These are phyloP conservation scores for Aquilaria agallochum DNA, from an alignment of 441 rosid genomes.

Conservation along the genomic window DNA sequence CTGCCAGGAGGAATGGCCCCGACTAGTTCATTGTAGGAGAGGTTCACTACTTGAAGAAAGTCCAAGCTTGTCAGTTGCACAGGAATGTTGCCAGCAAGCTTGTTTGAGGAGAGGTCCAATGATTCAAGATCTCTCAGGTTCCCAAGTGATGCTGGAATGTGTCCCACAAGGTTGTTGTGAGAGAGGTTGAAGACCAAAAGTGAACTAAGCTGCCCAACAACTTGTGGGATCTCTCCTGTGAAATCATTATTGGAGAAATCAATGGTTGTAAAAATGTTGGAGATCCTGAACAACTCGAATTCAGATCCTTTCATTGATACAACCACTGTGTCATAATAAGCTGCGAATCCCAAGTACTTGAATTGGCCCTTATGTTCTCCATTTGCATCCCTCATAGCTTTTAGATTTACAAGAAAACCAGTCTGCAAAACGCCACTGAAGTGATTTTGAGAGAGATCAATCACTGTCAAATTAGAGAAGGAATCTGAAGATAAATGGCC, in stretches of 20 bases:
- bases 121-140: constrained; percentile 10
- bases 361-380: neutral
- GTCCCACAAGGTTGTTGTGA: constrained; percentile 12
- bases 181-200: constrained; percentile 25
- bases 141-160: constrained; percentile 17
- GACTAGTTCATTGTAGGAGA: constrained; percentile 19
- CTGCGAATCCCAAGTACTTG: neutral
- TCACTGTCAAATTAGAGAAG: neutral
- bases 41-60: constrained; percentile 17
- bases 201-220: constrained; percentile 16
- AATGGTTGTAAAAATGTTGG: constrained; percentile 11
- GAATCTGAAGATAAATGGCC: neutral
- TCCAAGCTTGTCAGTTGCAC: constrained; percentile 12
- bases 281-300: neutral
- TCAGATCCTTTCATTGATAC: constrained; percentile 13
- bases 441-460: constrained; percentile 15
- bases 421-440: constrained; percentile 11
- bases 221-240: constrained; percentile 18
- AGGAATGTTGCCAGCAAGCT: constrained; percentile 23
- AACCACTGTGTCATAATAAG: constrained; percentile 3
- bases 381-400: neutral
- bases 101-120: neutral
- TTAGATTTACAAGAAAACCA: neutral
- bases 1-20: constrained; percentile 14
- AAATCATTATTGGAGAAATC: constrained; percentile 22